Evolutionary conservation across 2,329 filamentous ascomycete genomes (phyloP).

Genomic region (Emmonsiellopsis sp.): DNA sequence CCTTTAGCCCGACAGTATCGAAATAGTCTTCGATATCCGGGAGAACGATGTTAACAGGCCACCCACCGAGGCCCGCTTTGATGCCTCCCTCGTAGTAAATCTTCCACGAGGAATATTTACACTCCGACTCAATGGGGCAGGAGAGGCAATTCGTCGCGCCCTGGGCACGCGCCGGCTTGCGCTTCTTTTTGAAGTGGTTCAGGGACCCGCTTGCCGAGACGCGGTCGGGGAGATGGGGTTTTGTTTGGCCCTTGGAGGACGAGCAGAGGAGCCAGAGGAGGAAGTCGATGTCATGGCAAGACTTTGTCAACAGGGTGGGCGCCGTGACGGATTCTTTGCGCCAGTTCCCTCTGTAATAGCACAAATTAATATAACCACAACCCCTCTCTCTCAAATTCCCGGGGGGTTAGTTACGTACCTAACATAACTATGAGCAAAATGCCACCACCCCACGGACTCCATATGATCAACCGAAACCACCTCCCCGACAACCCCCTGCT

Average conservation of each 20-base stretch:
- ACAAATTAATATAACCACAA: too few relatives aligned
- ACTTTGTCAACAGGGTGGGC: conserved; percentile 73
- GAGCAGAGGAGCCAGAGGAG: conserved; percentile 76
- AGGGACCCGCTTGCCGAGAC: conserved; percentile 61
- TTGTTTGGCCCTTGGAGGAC: conserved; percentile 24
- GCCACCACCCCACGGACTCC: conserved; percentile 81
- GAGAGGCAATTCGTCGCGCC: conserved; percentile 67
- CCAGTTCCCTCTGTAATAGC: conserved; percentile 58
- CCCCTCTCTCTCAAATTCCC: too few relatives aligned
- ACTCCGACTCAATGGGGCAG: conserved; percentile 59
- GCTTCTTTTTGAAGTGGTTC: conserved; percentile 59
- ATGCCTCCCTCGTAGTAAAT: conserved; percentile 62
- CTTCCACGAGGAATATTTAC: conserved; percentile 68
- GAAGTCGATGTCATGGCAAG: conserved; percentile 79
- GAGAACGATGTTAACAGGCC: conserved; percentile 71
- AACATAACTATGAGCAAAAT: conserved; percentile 72
- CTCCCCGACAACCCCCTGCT: conserved; percentile 64
- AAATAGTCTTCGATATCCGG: conserved; percentile 69
- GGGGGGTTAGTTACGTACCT: conserved; percentile 18
- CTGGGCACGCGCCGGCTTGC: conserved; percentile 63
- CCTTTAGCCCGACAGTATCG: conserved; percentile 28
- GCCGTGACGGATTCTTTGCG: conserved; percentile 64
- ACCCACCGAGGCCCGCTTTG: conserved; percentile 54
- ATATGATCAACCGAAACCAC: conserved; percentile 70
- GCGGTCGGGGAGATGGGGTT: conserved; percentile 58